Percentiles rank a stretch among this genome's conserved stretches.
Evolutionary conservation across 2,329 filamentous ascomycete species (phyloP).

Genomic region (Pyrenochaeta sp.): DNA sequence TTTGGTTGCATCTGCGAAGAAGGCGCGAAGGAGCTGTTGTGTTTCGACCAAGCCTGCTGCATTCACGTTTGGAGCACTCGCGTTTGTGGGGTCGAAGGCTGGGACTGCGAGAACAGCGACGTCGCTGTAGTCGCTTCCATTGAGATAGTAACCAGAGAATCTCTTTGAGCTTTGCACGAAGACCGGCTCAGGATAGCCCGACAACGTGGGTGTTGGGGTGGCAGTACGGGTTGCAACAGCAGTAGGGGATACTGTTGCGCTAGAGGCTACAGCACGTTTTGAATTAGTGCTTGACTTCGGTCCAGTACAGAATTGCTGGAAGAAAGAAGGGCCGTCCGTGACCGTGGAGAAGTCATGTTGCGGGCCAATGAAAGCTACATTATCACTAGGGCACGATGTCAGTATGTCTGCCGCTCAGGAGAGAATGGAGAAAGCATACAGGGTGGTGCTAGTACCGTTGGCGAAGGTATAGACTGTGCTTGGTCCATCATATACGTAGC

Average conservation of each 20-base stretch:
- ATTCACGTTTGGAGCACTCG: background rate
- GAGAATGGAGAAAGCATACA: background rate
- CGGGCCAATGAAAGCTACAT: conserved; percentile 24
- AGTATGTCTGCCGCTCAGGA: background rate
- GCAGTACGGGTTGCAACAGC: conserved; percentile 3
- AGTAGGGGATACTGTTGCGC: conserved; percentile 10
- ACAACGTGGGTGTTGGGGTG: conserved; percentile 9
- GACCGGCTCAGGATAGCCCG: conserved; percentile 46
- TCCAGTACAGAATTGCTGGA: conserved; percentile 35
- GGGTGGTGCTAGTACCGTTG: conserved; percentile 18
- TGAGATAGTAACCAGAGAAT: conserved; percentile 53
- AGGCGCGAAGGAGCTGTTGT: conserved; percentile 40
- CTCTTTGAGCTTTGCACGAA: conserved; percentile 25
- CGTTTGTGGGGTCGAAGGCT: conserved; percentile 35
- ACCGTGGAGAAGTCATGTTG: conserved; percentile 33
- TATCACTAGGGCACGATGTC: too few relatives aligned
- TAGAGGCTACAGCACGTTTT: conserved; percentile 22
- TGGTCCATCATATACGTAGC: conserved; percentile 19
- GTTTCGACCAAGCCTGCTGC: conserved; percentile 22
- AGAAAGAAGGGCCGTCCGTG: conserved; percentile 45
- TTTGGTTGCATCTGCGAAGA: conserved; percentile 54
- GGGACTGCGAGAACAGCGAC: conserved; percentile 51
- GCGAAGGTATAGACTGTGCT: conserved; percentile 3
- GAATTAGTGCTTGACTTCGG: background rate
- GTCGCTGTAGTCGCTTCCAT: conserved; percentile 45